Evolutionary conservation across 78 protist genomes (phyloP), one percentile per base, ranked within the genome.

Genomic region (Guillardia theta): DNA sequence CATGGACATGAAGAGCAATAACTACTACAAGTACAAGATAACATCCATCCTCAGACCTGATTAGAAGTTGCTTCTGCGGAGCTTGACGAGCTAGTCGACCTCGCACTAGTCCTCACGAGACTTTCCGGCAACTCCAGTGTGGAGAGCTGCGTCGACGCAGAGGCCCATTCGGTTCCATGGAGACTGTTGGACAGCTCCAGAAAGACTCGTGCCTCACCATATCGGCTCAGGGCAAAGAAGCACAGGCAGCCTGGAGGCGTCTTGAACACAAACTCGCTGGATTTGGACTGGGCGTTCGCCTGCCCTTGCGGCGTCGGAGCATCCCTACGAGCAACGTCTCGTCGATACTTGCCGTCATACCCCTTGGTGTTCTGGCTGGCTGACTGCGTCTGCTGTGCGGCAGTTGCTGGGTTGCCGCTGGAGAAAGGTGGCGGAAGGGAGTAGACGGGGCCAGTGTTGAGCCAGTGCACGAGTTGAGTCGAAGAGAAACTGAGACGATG

Each of bases 191-290:
- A 78, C 3, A 78, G n/a, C 90, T 78, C 90, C 44, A 78, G 50
- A 30, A 78, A 78, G 53, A 78, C 90, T 24, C 90, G 90, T 18
- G 48, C 90, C 50, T 78, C 90, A 50, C 90, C 90, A 43, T 78
- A 78, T 0, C 50, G 48, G 33, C 53, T 43, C 33, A 78, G 43
- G 6, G 53, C 90, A 6, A 43, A 37, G 33, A 78, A 8, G 90
- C 90, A 78, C 10, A 78, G 45, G 24, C 50, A 37, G 90, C 90
- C 90, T 2, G 45, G 39, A 4, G 48, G 45, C 18, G 45, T 8
- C 4, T 30, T 24, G 70, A 58, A 58, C 70, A 58, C 70, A 58
- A 58, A 30, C 21, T 58, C 70, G 4, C 39, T 27, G 39, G 70
- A 8, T 30, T 58, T 58, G 70, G 70, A 58, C 4, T 0, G 27